phyloP scores from a whole-genome alignment of 768 basidiomycete species.

The Tylopilus plumbeoviolaceoides region DNA sequence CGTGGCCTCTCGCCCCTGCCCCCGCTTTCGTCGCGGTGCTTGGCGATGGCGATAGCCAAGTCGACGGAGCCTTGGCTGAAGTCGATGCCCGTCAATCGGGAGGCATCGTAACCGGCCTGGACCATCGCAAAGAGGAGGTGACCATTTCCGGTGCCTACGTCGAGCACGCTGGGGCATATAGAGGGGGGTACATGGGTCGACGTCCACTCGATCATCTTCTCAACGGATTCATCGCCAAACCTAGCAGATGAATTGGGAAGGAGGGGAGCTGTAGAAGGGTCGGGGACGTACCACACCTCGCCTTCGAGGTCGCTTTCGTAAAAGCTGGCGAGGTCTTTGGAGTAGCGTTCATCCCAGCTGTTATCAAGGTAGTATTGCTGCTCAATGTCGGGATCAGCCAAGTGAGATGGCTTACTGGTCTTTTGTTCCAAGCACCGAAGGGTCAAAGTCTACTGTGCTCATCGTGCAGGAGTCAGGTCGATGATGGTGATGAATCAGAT shows the following conservation, averaged over 20 bases:
- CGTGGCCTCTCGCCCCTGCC: background rate
- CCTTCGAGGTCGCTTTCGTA: slow-evolving; percentile 82
- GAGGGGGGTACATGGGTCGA: slow-evolving; percentile 6
- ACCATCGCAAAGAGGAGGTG: slow-evolving; percentile 66
- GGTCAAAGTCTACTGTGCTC: slow-evolving; percentile 46
- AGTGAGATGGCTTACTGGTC: slow-evolving; percentile 53
- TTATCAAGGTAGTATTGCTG: background rate
- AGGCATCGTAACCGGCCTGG: slow-evolving; percentile 59
- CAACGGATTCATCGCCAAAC: slow-evolving; percentile 74
- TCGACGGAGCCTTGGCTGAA: slow-evolving; percentile 71
- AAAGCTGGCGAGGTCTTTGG: slow-evolving; percentile 67
- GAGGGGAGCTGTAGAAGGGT: background rate
- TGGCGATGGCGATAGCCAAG: slow-evolving; percentile 56
- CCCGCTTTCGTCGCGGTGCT: slow-evolving; percentile 28
- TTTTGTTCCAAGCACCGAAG: slow-evolving; percentile 78
- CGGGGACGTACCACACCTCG: slow-evolving; percentile 64
- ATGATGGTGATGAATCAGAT: background rate
- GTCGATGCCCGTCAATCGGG: slow-evolving; percentile 62
- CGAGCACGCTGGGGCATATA: slow-evolving; percentile 41
- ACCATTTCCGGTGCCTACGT: slow-evolving; percentile 81
- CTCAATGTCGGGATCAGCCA: background rate
- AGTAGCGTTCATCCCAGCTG: slow-evolving; percentile 78
- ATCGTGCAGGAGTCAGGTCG: slow-evolving; percentile 12
- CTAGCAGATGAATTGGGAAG: slow-evolving; percentile 33
- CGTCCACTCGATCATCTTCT: slow-evolving; percentile 79